Evolutionary conservation across 1,284 basidiomycete species (phyloP), one percentile per base, ranked within the genome.

Genomic region (Ceratobasidium sp.): DNA sequence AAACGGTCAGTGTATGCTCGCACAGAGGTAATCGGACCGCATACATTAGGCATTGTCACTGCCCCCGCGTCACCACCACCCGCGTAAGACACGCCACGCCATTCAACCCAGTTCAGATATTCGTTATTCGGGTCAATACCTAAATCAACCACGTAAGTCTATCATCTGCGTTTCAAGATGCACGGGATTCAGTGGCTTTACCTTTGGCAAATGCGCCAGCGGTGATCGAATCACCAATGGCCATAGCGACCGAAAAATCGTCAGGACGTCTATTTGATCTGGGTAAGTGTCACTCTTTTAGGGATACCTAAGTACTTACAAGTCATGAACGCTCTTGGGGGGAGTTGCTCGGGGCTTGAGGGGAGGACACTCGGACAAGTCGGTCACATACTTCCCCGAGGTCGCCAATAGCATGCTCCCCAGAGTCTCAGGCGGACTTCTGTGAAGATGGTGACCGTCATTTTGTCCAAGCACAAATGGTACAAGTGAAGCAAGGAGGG

Each of bases 211-310:
- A 82, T 10, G 84, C 79, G 0, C 82, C 85, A 6, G 85, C 85
- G 0, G 85, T 84, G 80, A 86, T 85, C 1, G 83, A 84, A 77
- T 86, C 85, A 0, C 85, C 85, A 18, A 85, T 30, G 7, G 84
- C 85, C 82, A 85, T 84, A 48, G 85, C 79, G 27, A 85, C 83
- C 16, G 80, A 80, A 71, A 86, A 83, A 66, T 85, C 84, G 66
- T 86, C 85, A 50, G 85, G 85, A 0, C 84, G 84, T 0, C 84
- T 79, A 38, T 38, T 38, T 8, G 23, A 57, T 30, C 55, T 27
- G 55, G 3, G n/a, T 57, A 6, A 48, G 64, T 20, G 64, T 23
- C 3, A 48, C 41, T 30, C 64, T 23, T 41, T 66, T 66, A 18
- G 38, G 10, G 23, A 57, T 27, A 48, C 44, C 7, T 46, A 2